Conservation (phyloP, 106 monocot species). For the Apostasia shenzhenica region DNA sequence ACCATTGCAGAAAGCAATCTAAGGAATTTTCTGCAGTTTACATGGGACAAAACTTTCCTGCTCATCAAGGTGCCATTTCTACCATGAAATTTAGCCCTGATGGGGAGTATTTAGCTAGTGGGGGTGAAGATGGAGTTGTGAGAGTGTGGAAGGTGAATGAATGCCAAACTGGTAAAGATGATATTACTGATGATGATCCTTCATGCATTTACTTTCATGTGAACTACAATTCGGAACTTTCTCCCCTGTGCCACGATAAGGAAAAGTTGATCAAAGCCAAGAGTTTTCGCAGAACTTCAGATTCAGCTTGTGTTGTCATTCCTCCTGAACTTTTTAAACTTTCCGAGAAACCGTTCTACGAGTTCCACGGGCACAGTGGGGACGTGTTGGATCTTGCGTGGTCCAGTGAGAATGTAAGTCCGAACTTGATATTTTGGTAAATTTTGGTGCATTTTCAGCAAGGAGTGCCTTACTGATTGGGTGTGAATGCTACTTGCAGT, state of each 20-base stretch:
- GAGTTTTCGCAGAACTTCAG: constrained; percentile 23
- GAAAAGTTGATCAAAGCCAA: constrained; percentile 26
- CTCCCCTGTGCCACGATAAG: constrained; percentile 24
- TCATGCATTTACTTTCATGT: constrained; percentile 53
- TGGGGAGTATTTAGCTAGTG: constrained; percentile 63
- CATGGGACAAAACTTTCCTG: constrained; percentile 42
- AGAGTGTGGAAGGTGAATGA: constrained; percentile 56
- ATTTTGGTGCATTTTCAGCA: background rate
- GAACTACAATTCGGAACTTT: constrained; percentile 35
- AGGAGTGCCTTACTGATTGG: constrained; percentile 3
- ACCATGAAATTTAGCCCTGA: constrained; percentile 75
- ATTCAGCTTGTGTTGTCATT: constrained; percentile 69
- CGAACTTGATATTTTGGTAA: background rate
- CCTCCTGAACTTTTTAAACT: constrained; percentile 50
- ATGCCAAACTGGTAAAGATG: constrained; percentile 13
- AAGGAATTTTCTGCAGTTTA: constrained; percentile 70
- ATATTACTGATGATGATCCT: constrained; percentile 50
- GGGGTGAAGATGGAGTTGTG: constrained; percentile 78
- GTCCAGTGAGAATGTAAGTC: constrained; percentile 33
- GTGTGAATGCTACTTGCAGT: constrained; percentile 27
- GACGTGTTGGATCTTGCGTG: constrained; percentile 82
- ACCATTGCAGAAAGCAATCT: constrained; percentile 26
- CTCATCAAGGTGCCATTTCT: constrained; percentile 61
- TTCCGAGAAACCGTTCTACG: constrained; percentile 57
- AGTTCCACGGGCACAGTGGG: constrained; percentile 66